These are phyloP conservation scores for Scedosporium aurantiacum DNA, from an alignment of 2,329 filamentous ascomycete genomes.

Conservation along the genomic window DNA sequence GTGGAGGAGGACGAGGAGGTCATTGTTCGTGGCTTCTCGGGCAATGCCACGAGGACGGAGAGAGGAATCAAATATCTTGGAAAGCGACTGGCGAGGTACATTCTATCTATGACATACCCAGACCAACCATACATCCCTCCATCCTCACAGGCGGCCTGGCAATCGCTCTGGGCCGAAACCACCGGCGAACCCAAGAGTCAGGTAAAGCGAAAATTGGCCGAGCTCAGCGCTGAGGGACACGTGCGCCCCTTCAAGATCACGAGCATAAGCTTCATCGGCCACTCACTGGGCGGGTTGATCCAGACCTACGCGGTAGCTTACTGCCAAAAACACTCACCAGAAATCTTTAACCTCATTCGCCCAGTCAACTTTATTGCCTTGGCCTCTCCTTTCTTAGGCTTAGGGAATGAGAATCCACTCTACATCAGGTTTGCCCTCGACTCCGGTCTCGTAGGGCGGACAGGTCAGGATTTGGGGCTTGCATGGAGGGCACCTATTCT, in stretches of 20 bases:
- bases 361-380: slow-evolving; percentile 86
- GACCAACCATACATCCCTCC: slow-evolving; percentile 78
- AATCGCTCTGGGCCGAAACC: slow-evolving; percentile 29
- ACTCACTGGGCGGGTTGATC: slow-evolving; percentile 80
- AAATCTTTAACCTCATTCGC: slow-evolving; percentile 76
- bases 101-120: slow-evolving; percentile 82
- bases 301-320: slow-evolving; percentile 95
- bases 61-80: slow-evolving; percentile 94
- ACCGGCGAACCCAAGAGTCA: slow-evolving; percentile 28
- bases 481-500: slow-evolving; percentile 88
- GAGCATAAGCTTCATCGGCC: slow-evolving; percentile 88
- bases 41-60: slow-evolving; percentile 85
- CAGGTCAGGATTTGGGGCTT: slow-evolving; percentile 86
- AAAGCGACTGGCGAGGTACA: slow-evolving; percentile 84
- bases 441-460: slow-evolving; percentile 90
- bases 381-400: slow-evolving; percentile 76
- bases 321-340: slow-evolving; percentile 87
- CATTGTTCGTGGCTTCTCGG: slow-evolving; percentile 79
- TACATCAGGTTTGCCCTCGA: slow-evolving; percentile 97
- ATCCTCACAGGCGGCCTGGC: slow-evolving; percentile 33
- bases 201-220: slow-evolving; percentile 24
- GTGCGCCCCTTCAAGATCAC: slow-evolving; percentile 66
- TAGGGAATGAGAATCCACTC: slow-evolving; percentile 94
- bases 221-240: slow-evolving; percentile 33
- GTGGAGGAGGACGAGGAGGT: slow-evolving; percentile 72